Evolutionary conservation across 164 flowering plant genomes (phyloP), one percentile per base, ranked within the genome.

Genomic region (Litsea cubeba): DNA sequence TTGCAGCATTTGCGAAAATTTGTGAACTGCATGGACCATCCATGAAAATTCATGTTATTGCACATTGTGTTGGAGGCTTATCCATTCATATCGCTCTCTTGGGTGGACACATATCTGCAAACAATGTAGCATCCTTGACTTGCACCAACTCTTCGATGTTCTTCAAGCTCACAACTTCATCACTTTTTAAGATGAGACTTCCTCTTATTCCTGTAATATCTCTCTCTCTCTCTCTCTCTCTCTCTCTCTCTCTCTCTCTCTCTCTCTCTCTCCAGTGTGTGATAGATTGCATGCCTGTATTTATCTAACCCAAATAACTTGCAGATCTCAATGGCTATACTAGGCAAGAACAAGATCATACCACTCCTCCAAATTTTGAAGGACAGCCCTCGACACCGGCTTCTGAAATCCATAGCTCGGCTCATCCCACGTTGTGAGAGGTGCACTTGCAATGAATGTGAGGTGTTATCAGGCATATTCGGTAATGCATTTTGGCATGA

Each of bases 81-180:
- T 80, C 88, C 54, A 72, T 79, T 64, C 92, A 88, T 77, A 87
- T 88, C n/a, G 83, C 90, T 75, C 82, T 88, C 51, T 72, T 88
- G 90, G 92, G 92, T 65, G 88, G 90, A 22, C 82, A 85, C 76
- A 73, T 87, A 65, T 80, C 86, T 30, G 76, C 87, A 60, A 25
- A 71, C 35, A 64, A 81, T 8, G 79, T 86, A 50, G 86, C 87
- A 67, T 88, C 91, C 54, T 76, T 87, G 64, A 74, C 85, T 72
- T 88, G 91, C 75, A 85, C 91, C 22, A 88, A 85, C 79, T 83
- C 88, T n/a, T 84, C 89, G 24, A 88, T 88, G 91, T 88, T 88
- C 80, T 88, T 87, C 79, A 87, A 80, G 81, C 71, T 88, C 32
- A 85, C 79, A 25, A 62, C 82, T 51, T 81, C 78, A 46, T 70